Evolutionary conservation across 2,329 filamentous ascomycete genomes (phyloP).

Genomic region (Phaeoacremonium minimum): DNA sequence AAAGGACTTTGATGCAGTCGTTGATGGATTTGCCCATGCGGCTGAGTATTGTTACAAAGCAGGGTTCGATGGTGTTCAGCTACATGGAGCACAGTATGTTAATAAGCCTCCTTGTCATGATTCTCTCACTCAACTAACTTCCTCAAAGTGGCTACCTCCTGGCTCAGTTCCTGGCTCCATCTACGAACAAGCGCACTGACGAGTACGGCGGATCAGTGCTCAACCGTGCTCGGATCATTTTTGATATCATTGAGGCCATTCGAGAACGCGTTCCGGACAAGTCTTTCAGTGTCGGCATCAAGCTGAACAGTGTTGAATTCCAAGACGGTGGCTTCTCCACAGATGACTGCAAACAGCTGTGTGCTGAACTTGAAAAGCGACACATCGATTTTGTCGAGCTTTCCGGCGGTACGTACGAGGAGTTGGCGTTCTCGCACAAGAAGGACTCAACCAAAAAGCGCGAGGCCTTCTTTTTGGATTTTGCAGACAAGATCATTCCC

Average conservation of each 20-base stretch:
- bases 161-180: slow-evolving; percentile 31
- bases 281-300: slow-evolving; percentile 47
- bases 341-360: slow-evolving; percentile 44
- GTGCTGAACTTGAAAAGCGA: slow-evolving; percentile 41
- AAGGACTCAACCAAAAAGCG: slow-evolving; percentile 49
- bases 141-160: slow-evolving; percentile 34
- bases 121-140: not conserved
- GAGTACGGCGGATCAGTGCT: slow-evolving; percentile 34
- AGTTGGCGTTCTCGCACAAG: slow-evolving; percentile 43
- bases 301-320: slow-evolving; percentile 55
- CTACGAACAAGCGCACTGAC: slow-evolving; percentile 29
- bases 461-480: slow-evolving; percentile 55
- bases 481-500: slow-evolving; percentile 43
- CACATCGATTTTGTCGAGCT: slow-evolving; percentile 55
- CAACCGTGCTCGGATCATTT: slow-evolving; percentile 40
- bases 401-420: slow-evolving; percentile 54
- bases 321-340: slow-evolving; percentile 45
- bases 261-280: slow-evolving; percentile 20
- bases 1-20: slow-evolving; percentile 46
- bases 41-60: slow-evolving; percentile 54
- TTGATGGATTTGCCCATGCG: slow-evolving; percentile 51
- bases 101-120: not conserved
- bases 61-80: slow-evolving; percentile 43
- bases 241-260: slow-evolving; percentile 38
- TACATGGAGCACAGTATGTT: slow-evolving; percentile 38